Percentiles rank a stretch among this genome's conserved stretches.
These are phyloP conservation scores for Thyridium curvatum DNA, from an alignment of 2,329 filamentous ascomycete genomes.

Conservation along the genomic window DNA sequence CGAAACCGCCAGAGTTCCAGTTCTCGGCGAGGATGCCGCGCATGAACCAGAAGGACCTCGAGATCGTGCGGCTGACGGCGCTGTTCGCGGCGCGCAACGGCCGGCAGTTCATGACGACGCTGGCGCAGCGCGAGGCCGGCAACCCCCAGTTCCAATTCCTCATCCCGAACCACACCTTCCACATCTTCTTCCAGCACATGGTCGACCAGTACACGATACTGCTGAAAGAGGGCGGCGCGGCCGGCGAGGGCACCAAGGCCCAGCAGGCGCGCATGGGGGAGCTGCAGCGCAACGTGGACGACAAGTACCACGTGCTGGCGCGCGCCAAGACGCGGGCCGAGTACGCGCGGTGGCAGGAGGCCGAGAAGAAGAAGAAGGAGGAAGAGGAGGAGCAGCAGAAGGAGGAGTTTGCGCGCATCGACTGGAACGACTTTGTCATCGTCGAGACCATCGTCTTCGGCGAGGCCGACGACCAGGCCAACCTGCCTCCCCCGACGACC, in stretches of 20 bases:
- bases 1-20: conserved; percentile 78
- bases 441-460: conserved; percentile 93
- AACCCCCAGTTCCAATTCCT: conserved; percentile 97
- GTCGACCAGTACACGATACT: conserved; percentile 91
- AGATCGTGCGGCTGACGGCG: conserved; percentile 69
- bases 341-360: conserved; percentile 77
- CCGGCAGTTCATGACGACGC: conserved; percentile 80
- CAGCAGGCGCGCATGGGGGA: conserved; percentile 68
- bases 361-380: conserved; percentile 82
- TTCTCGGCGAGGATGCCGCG: conserved; percentile 97
- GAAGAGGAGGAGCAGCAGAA: conserved; percentile 80
- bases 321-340: conserved; percentile 81
- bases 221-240: conserved; percentile 59
- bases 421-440: conserved; percentile 97
- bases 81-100: conserved; percentile 91
- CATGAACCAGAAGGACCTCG: conserved; percentile 89
- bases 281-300: conserved; percentile 66
- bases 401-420: conserved; percentile 72
- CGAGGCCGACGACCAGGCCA: conserved; percentile 77
- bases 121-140: conserved; percentile 81
- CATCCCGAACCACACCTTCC: conserved; percentile 88
- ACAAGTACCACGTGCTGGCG: conserved; percentile 75
- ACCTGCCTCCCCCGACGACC: conserved; percentile 82
- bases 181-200: conserved; percentile 89
- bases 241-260: conserved; percentile 60